Percentiles rank a stretch among this genome's conserved stretches.
phyloP scores from a whole-genome alignment of 2,329 filamentous ascomycete species.

The Talaromyces pinophilus region DNA sequence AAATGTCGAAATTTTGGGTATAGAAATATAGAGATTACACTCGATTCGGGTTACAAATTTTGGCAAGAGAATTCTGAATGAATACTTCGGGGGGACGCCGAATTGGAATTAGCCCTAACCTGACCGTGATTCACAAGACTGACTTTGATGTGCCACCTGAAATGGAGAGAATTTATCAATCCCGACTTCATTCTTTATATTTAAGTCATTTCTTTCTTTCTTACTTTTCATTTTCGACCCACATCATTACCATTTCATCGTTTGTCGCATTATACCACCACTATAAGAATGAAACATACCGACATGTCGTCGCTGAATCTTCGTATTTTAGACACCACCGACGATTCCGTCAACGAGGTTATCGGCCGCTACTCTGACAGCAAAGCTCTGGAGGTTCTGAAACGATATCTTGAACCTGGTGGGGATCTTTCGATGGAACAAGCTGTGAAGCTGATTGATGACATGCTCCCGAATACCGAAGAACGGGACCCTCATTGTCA shows the following conservation, averaged over 20 bases:
- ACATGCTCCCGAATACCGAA: not conserved
- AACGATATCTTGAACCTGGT: constrained; percentile 8
- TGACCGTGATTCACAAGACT: not conserved
- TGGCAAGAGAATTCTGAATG: too few species aligned
- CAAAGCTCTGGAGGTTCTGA: constrained; percentile 1
- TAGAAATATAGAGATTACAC: not conserved
- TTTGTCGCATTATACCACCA: not conserved
- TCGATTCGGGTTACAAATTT: too few species aligned
- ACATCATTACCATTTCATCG: not conserved
- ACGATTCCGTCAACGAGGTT: not conserved
- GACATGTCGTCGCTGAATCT: constrained; percentile 6
- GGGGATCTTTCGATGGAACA: not conserved
- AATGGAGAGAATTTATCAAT: too few species aligned
- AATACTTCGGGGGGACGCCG: too few species aligned
- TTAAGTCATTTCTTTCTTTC: not conserved
- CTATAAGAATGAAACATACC: not conserved
- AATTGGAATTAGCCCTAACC: not conserved
- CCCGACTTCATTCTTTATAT: not conserved
- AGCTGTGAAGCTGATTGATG: not conserved
- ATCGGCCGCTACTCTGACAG: constrained; percentile 7
- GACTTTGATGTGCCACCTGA: not conserved
- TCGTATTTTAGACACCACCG: not conserved
- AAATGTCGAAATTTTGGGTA: too few species aligned
- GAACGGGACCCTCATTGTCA: not conserved
- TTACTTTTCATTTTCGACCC: not conserved